These are phyloP conservation scores for Phaeosphaeria sp. DNA, from an alignment of 2,329 filamentous ascomycete genomes.

Conservation along the genomic window DNA sequence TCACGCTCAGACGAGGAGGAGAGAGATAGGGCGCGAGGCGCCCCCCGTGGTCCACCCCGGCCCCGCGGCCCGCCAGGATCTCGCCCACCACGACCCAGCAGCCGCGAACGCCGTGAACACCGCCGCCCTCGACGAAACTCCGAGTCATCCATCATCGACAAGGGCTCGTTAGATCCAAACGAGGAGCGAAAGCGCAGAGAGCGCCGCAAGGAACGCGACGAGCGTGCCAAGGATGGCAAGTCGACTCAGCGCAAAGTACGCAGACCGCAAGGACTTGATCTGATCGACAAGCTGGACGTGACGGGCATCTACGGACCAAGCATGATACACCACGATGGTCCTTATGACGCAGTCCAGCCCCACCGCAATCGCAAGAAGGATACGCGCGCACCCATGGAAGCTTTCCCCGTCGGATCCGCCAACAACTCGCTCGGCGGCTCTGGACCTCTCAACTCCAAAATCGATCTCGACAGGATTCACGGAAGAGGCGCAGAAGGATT, in stretches of 20 bases:
- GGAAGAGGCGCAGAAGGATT: constrained; percentile 87
- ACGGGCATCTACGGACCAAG: constrained; percentile 95
- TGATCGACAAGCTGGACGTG: constrained; percentile 96
- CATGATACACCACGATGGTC: constrained; percentile 95
- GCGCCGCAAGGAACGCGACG: constrained; percentile 60
- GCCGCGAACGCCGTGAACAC: constrained; percentile 51
- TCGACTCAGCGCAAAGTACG: constrained; percentile 44
- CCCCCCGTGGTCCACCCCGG: constrained; percentile 37
- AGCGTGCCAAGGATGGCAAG: constrained; percentile 47
- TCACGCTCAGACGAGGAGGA: constrained; percentile 70
- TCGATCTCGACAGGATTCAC: constrained; percentile 88
- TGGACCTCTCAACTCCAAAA: constrained; percentile 79
- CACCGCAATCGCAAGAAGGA: constrained; percentile 87
- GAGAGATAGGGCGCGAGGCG: constrained; percentile 46
- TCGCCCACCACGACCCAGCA: constrained; percentile 41
- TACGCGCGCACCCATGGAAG: constrained; percentile 89
- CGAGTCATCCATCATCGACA: constrained; percentile 75
- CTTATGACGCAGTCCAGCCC: constrained; percentile 95
- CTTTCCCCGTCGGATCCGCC: constrained; percentile 88
- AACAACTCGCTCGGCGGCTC: constrained; percentile 92
- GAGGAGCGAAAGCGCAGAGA: constrained; percentile 62
- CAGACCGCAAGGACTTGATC: constrained; percentile 68
- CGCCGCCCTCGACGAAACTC: constrained; percentile 75
- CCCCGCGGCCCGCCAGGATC: constrained; percentile 49
- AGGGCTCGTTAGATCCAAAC: constrained; percentile 66